Conservation (phyloP, 805 yeast species). For the Ogataea haglerorum region DNA sequence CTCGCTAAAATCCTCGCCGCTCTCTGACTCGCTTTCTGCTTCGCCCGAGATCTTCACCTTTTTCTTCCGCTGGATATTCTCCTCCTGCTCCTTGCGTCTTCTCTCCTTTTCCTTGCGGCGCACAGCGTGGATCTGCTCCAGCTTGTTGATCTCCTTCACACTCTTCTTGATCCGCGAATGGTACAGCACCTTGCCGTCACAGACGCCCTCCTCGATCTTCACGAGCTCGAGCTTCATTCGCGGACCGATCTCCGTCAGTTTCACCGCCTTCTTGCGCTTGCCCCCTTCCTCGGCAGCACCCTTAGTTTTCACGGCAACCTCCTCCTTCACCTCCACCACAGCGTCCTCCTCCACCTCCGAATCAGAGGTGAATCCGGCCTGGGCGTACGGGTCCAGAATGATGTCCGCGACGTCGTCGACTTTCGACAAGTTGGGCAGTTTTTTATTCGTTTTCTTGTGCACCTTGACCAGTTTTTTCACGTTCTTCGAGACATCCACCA, state of each 20-base stretch:
- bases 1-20: conserved; percentile 25
- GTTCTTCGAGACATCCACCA: conserved; percentile 72
- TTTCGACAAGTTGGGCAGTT: conserved; percentile 64
- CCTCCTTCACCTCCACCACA: conserved; percentile 55
- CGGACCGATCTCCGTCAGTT: conserved; percentile 91
- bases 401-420: conserved; percentile 79
- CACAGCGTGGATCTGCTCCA: conserved; percentile 66
- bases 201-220: conserved; percentile 90
- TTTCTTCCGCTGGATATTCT: conserved; percentile 69
- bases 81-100: conserved; percentile 76
- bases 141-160: conserved; percentile 50
- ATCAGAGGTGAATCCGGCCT: conserved; percentile 77
- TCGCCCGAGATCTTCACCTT: conserved; percentile 60
- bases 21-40: conserved; percentile 30
- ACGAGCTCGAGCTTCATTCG: conserved; percentile 69
- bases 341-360: conserved; percentile 93
- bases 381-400: conserved; percentile 77
- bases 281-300: conserved; percentile 10
- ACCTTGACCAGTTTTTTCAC: conserved; percentile 67
- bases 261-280: conserved; percentile 75
- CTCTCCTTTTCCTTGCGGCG: conserved; percentile 60
- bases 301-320: conserved; percentile 18
- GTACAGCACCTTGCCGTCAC: conserved; percentile 83
- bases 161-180: conserved; percentile 71
- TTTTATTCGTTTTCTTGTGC: conserved; percentile 56